phyloP scores from a whole-genome alignment of 1,139 yeast species.

The Insectozyma bohioensis region DNA sequence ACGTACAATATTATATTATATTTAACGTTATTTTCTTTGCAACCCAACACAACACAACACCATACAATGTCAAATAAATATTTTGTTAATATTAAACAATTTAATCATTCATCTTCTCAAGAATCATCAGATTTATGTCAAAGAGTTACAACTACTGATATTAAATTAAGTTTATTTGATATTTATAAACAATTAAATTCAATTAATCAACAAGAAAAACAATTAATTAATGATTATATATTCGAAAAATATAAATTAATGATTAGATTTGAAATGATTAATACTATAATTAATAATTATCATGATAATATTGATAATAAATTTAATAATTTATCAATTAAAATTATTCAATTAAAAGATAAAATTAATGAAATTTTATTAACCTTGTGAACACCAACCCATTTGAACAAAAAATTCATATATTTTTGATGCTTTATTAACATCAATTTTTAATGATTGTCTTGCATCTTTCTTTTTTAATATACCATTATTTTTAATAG shows the following conservation, averaged over 20 bases:
- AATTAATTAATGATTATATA: constrained; percentile 30
- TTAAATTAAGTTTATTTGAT: no score
- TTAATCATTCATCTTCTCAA: no score
- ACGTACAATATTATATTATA: no score
- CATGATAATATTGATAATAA: no score
- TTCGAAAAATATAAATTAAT: constrained; percentile 37
- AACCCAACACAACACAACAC: no score
- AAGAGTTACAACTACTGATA: no score
- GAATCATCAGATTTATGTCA: no score
- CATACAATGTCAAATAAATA: no score
- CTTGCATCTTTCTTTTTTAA: constrained; percentile 82
- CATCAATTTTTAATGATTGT: constrained; percentile 81
- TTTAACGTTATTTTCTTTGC: no score
- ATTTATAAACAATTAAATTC: constrained; percentile 1
- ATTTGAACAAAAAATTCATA: constrained; percentile 91
- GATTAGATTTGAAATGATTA: constrained; percentile 27
- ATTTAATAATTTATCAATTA: constrained; percentile 24
- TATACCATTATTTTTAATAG: constrained; percentile 79
- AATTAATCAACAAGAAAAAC: constrained; percentile 9
- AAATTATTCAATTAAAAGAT: constrained; percentile 6
- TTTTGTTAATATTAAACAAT: no score
- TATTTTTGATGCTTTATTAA: constrained; percentile 79
- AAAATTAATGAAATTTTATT: constrained; percentile 9
- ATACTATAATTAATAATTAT: constrained; percentile 31
- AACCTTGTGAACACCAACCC: constrained; percentile 67